Conservation (phyloP, 179 eudicot species). For the Spinacia oleracea region DNA sequence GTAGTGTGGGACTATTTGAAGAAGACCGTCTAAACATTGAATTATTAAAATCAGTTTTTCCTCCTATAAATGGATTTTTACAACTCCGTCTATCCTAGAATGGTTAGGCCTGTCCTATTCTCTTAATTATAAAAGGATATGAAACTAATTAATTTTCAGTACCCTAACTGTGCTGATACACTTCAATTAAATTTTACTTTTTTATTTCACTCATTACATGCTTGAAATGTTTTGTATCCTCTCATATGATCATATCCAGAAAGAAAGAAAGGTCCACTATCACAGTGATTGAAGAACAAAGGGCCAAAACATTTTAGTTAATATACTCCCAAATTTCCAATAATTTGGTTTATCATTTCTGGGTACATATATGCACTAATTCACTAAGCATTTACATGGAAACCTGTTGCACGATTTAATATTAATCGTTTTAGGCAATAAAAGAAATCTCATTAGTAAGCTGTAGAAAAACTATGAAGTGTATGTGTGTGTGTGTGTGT, state of each 20-base stretch:
- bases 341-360: not conserved
- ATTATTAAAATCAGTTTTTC: too few relatives aligned
- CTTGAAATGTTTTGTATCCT: not conserved
- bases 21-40: too few relatives aligned
- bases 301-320: not conserved
- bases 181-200: not conserved
- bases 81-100: not conserved
- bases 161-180: not conserved
- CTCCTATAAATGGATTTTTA: not conserved
- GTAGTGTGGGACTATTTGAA: too few relatives aligned
- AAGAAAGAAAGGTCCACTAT: not conserved
- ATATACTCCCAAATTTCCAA: not conserved
- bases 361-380: not conserved
- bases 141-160: not conserved
- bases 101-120: not conserved
- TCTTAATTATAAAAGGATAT: not conserved
- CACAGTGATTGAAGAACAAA: not conserved
- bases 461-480: not conserved
- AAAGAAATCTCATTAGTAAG: not conserved
- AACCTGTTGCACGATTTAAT: not conserved
- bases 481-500: too few relatives aligned
- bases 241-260: too few relatives aligned
- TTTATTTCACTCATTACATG: not conserved
- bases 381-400: not conserved
- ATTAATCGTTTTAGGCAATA: not conserved